A percentile compares a stretch with the other conserved stretches of the same genome.
These are phyloP conservation scores for Salmacisia buchloeana DNA, from an alignment of 1,284 basidiomycete genomes.

Conservation along the genomic window DNA sequence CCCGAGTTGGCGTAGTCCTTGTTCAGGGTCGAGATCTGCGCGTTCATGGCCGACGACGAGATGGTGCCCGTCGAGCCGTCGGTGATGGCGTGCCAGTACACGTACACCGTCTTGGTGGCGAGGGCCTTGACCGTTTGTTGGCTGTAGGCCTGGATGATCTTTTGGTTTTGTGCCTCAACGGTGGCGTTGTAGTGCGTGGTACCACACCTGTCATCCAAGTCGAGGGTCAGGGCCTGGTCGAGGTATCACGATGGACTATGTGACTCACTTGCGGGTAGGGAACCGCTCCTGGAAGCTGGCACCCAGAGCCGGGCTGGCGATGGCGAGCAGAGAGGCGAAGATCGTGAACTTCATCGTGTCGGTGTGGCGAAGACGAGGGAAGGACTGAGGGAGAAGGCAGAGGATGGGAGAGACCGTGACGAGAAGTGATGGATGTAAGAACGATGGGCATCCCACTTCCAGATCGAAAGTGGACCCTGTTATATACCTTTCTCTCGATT, in stretches of 20 bases:
- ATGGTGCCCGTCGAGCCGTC: constrained; percentile 20
- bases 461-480: not conserved
- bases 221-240: not conserved
- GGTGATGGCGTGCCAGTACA: constrained; percentile 31
- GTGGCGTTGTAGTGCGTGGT: not conserved
- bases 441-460: not conserved
- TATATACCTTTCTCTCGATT: too few species aligned
- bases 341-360: constrained; percentile 5
- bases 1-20: constrained; percentile 54
- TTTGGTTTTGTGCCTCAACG: not conserved
- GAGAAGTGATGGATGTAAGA: not conserved
- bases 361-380: too few species aligned
- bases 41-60: constrained; percentile 11
- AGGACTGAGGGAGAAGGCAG: not conserved
- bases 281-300: constrained; percentile 6
- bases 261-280: constrained; percentile 7
- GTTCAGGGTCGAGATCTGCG: constrained; percentile 57
- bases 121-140: constrained; percentile 12
- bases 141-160: constrained; percentile 4
- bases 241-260: not conserved
- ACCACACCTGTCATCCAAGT: not conserved
- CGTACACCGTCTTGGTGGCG: constrained; percentile 18
- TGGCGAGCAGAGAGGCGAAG: not conserved
- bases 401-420: not conserved
- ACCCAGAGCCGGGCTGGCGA: not conserved